These are phyloP conservation scores for Camellia granthamiana DNA, from an alignment of 148 eudicot genomes.

Conservation along the genomic window DNA sequence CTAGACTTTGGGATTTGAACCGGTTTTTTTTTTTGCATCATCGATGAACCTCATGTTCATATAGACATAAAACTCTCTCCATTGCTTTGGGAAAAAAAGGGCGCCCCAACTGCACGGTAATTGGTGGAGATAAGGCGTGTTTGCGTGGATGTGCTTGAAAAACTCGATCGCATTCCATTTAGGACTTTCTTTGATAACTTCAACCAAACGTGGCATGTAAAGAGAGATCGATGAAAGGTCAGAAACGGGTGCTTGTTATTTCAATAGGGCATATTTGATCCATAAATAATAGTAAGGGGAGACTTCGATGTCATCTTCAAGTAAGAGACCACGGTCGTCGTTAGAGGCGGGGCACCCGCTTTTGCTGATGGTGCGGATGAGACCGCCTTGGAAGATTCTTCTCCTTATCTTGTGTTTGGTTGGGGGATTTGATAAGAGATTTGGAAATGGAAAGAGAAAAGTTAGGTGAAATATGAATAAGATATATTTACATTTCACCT, in stretches of 20 bases:
- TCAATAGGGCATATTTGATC: constrained; percentile 80
- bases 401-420: constrained; percentile 18
- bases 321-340: constrained; percentile 76
- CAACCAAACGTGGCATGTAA: constrained; percentile 89
- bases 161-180: constrained; percentile 85
- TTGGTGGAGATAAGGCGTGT: constrained; percentile 96
- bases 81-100: constrained; percentile 90
- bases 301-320: constrained; percentile 90
- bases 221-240: constrained; percentile 84
- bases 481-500: no score
- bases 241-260: constrained; percentile 74
- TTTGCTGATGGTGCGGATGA: constrained; percentile 89
- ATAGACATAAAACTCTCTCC: constrained; percentile 96
- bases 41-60: constrained; percentile 97
- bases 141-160: constrained; percentile 77
- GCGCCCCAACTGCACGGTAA: constrained; percentile 97
- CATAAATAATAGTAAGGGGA: constrained; percentile 91
- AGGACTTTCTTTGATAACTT: constrained; percentile 88
- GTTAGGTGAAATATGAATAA: no score
- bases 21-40: constrained; percentile 68
- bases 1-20: constrained; percentile 91
- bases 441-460: no score
- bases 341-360: constrained; percentile 94
- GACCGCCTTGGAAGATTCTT: constrained; percentile 93
- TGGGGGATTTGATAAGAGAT: no score